Base-by-base conservation (phyloP, 257 asterid species). In the Nicotiana otophora region DNA sequence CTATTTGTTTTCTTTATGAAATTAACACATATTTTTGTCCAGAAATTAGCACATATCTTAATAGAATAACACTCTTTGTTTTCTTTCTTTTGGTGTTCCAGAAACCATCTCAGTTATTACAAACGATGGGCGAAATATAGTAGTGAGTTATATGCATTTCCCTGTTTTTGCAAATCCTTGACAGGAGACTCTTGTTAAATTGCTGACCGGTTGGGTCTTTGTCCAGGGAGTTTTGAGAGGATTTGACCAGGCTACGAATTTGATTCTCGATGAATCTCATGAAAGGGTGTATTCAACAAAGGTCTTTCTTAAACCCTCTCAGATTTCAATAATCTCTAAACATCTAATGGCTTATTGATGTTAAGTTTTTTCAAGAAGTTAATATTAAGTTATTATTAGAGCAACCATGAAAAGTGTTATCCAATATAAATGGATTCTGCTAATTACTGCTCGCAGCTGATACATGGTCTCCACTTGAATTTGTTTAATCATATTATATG, bases 201-300 rank as follows among this genome's bases (percentile, higher is more conserved):
- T 7, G 53, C 82, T 64, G 70, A 54, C 51, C 28, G 6, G 61
- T 39, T 11, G 46, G 7, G 67, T 84, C 68, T 86, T 84, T 78
- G 48, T 7, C 83, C 93, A 96, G 98, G 99, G 99, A 75, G 84
- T 93, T 81, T 91, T 96, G 82, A 96, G 91, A 90, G 98, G 99
- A 78, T 96, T 91, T 77, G 99, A 96, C 83, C 99, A 96, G 88
- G 99, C 99, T 67, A 96, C 98, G 60, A 94, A 96, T 86, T 90
- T 96, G 81, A 94, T 96, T 77, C 98, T 96, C 57, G 99, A 96
- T 81, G 99, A 96, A 87, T 96, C 99, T 85, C 98, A 96, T 80
- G 99, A 96, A 86, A 92, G 99, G 51, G 99, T 96, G n/a, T 96
- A 96, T 88, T 96, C 99, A 82, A 96, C 98, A 67, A 94, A 96